Conservation (phyloP, 768 basidiomycete species). For the Tulasnella sp. region DNA sequence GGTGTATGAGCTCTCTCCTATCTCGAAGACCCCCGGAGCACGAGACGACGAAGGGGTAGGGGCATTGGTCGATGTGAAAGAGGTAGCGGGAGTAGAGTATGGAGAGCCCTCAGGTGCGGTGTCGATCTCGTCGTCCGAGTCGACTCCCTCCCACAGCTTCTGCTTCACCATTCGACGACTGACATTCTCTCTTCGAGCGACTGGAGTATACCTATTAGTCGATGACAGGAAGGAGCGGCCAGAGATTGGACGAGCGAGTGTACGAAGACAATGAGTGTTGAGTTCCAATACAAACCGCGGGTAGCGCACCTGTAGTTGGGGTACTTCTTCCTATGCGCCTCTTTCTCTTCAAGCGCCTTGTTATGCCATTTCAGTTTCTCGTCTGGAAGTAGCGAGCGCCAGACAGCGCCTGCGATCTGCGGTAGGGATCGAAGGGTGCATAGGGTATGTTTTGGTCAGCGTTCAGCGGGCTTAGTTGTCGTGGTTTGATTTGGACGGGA, state of each 20-base stretch:
- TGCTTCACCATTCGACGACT: conserved; percentile 5
- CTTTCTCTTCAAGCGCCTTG: conserved; percentile 1
- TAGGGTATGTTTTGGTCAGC: conserved; percentile 4
- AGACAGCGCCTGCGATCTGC: conserved; percentile 13
- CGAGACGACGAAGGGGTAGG: not conserved
- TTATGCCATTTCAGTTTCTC: conserved; percentile 7
- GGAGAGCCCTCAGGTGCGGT: not conserved
- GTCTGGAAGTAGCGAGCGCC: conserved; percentile 8
- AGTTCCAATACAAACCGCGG: not conserved
- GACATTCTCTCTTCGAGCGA: not conserved
- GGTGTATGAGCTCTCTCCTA: not conserved
- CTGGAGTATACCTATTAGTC: not conserved
- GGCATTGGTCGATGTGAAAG: not conserved
- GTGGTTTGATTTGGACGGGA: not conserved
- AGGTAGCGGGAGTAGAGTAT: not conserved
- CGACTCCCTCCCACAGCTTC: conserved; percentile 11
- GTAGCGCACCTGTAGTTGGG: conserved; percentile 14
- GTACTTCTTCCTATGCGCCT: conserved; percentile 4
- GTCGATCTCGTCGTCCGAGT: not conserved
- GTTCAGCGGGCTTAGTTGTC: not conserved
- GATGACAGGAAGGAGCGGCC: not conserved
- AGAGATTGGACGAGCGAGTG: not conserved
- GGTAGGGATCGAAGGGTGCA: not conserved
- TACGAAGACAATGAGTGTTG: not conserved
- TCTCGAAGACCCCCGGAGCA: not conserved